phyloP scores from a whole-genome alignment of 1,139 yeast genomes.

The Zygotorulaspora mrakii region DNA sequence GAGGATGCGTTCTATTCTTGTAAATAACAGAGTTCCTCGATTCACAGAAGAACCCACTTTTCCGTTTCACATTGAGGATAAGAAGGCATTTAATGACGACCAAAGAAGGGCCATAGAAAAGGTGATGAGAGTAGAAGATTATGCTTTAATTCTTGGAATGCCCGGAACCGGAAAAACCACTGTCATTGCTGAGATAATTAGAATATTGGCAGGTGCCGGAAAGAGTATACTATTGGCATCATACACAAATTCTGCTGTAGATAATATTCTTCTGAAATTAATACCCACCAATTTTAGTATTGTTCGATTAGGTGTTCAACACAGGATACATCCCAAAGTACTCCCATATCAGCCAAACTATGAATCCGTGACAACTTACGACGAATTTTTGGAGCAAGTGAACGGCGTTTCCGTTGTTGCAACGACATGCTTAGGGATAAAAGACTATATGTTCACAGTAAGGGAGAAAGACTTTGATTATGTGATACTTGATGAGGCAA shows the following conservation, averaged over 20 bases:
- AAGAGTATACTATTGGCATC: conserved; percentile 76
- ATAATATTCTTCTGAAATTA: conserved; percentile 76
- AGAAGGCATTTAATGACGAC: conserved; percentile 52
- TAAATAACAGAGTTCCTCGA: conserved; percentile 52
- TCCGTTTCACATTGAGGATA: conserved; percentile 23
- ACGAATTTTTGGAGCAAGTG: conserved; percentile 46
- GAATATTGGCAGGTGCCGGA: conserved; percentile 52
- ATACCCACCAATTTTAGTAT: conserved; percentile 48
- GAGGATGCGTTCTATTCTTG: conserved; percentile 54
- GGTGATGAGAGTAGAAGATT: conserved; percentile 66
- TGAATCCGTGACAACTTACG: conserved; percentile 41
- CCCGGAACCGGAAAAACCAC: conserved; percentile 99
- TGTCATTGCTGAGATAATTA: conserved; percentile 72
- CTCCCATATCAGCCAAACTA: conserved; percentile 50
- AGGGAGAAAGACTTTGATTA: conserved; percentile 67
- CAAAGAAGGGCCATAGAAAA: conserved; percentile 66
- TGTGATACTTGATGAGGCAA: conserved; percentile 94
- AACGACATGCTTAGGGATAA: conserved; percentile 78
- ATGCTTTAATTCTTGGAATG: conserved; percentile 85
- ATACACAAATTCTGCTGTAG: conserved; percentile 94
- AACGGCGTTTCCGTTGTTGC: conserved; percentile 74
- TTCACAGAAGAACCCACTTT: conserved; percentile 37
- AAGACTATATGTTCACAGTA: conserved; percentile 50
- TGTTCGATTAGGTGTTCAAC: conserved; percentile 54
- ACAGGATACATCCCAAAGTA: conserved; percentile 61